Evolutionary conservation across 805 yeast species (phyloP).

Genomic region (Ogataea minuta): DNA sequence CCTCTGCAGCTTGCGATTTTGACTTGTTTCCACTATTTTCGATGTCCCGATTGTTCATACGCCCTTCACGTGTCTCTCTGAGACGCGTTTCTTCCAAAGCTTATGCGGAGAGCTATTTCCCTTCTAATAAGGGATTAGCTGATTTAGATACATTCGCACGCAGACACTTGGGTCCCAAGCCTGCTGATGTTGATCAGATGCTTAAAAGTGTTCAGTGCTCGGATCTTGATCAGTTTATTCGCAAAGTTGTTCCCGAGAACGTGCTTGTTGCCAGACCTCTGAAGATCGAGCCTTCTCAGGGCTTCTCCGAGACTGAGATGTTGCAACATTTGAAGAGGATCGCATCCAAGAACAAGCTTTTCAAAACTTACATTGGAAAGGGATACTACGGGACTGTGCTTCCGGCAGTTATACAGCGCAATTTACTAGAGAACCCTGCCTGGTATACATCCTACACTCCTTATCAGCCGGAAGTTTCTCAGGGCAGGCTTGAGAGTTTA

Average conservation of each 20-base stretch:
- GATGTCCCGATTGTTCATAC: constrained; percentile 1
- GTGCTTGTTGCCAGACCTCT: constrained; percentile 70
- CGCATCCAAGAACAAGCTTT: constrained; percentile 72
- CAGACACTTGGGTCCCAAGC: constrained; percentile 86
- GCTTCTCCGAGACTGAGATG: constrained; percentile 82
- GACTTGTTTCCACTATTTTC: background rate
- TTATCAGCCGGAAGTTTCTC: constrained; percentile 96
- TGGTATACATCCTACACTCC: constrained; percentile 99
- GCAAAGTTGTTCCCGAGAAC: constrained; percentile 72
- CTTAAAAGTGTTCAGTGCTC: constrained; percentile 59
- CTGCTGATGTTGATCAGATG: constrained; percentile 63
- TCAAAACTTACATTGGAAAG: constrained; percentile 81
- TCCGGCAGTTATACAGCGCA: constrained; percentile 93
- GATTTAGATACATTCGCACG: constrained; percentile 78
- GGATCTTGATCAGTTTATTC: constrained; percentile 69
- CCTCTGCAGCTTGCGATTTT: background rate
- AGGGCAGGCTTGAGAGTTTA: constrained; percentile 89
- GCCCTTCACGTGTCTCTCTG: background rate
- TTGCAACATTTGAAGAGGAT: constrained; percentile 61
- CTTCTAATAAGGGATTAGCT: constrained; percentile 30
- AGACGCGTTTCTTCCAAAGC: constrained; percentile 35
- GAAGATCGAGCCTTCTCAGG: constrained; percentile 63
- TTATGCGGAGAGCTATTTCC: constrained; percentile 47
- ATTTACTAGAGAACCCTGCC: constrained; percentile 88
- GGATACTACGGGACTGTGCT: constrained; percentile 90